phyloP scores from a whole-genome alignment of 2,329 filamentous ascomycete genomes.

The Camillea tinctor region DNA sequence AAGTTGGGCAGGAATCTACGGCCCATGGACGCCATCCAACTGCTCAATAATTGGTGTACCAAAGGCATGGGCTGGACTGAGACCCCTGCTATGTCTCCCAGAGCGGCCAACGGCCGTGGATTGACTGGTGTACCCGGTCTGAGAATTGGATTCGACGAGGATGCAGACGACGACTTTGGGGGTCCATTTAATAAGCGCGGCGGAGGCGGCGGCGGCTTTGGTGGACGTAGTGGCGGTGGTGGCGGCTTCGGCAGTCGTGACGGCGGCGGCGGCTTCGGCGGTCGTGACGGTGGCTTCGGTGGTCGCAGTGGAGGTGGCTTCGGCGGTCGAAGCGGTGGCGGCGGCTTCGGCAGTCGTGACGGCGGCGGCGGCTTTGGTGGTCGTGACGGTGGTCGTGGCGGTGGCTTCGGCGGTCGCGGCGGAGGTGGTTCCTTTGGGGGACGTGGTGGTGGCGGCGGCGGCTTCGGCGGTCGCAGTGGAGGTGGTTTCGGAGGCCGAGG shows the following conservation, averaged over 20 bases:
- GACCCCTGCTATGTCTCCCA: slow-evolving; percentile 41
- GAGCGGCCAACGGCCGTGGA: slow-evolving; percentile 25
- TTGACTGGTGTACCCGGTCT: slow-evolving; percentile 26
- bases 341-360: slow-evolving; percentile 1
- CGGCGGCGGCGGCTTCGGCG: neutral
- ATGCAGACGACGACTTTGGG: neutral
- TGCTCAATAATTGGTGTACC: slow-evolving; percentile 53
- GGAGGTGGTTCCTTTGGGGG: neutral
- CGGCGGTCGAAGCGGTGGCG: slow-evolving; percentile 1
- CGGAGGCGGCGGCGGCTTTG: slow-evolving; percentile 15
- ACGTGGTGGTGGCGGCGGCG: neutral
- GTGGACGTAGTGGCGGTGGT: slow-evolving; percentile 5
- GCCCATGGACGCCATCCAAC: slow-evolving; percentile 40
- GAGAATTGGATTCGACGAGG: slow-evolving; percentile 23
- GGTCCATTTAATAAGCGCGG: slow-evolving; percentile 4
- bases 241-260: neutral
- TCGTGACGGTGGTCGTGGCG: slow-evolving; percentile 1
- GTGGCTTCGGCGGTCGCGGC: neutral
- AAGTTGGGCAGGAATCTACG: slow-evolving; percentile 38
- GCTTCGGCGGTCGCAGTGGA: slow-evolving; percentile 6
- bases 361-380: slow-evolving; percentile 10
- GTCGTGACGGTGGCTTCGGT: neutral
- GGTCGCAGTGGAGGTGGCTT: slow-evolving; percentile 1
- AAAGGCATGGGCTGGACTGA: slow-evolving; percentile 51
- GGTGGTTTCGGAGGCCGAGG: slow-evolving; percentile 1